These are phyloP conservation scores for Nectriaceae sp. DNA, from an alignment of 2,329 filamentous ascomycete genomes.

Conservation along the genomic window DNA sequence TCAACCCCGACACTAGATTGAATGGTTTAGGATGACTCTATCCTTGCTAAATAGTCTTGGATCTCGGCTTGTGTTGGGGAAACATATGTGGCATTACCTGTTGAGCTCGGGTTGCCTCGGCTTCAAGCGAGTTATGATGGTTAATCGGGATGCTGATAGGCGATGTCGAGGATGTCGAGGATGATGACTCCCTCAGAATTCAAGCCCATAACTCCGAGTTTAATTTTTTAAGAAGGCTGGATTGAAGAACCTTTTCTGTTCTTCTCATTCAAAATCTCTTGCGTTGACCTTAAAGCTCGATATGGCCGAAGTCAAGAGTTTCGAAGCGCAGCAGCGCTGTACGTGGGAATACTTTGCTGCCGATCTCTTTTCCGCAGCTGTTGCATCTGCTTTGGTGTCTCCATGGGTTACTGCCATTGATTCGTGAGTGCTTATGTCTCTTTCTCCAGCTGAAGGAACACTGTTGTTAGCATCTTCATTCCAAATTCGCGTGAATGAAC, in stretches of 20 bases:
- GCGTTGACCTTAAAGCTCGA: background rate
- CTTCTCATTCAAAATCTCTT: background rate
- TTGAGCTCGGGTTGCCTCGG: no score
- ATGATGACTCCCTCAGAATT: no score
- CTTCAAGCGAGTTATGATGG: background rate
- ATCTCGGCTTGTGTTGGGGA: no score
- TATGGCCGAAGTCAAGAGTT: conserved; percentile 27
- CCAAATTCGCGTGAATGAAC: no score
- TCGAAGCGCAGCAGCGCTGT: conserved; percentile 23
- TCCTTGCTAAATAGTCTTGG: no score
- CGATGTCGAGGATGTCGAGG: background rate
- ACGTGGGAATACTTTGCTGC: conserved; percentile 27
- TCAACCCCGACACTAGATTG: no score
- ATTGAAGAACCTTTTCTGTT: background rate
- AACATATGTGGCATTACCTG: no score
- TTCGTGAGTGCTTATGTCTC: conserved; percentile 15
- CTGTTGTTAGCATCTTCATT: no score
- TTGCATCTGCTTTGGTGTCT: conserved; percentile 26
- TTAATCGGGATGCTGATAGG: background rate
- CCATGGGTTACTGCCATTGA: conserved; percentile 30
- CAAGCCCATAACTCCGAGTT: background rate
- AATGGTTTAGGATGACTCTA: no score
- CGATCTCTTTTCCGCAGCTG: conserved; percentile 19
- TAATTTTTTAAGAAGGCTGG: background rate
- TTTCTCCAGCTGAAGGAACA: no score